Evolutionary conservation across 805 yeast species (phyloP).

Genomic region (Kuraishia ogatae): DNA sequence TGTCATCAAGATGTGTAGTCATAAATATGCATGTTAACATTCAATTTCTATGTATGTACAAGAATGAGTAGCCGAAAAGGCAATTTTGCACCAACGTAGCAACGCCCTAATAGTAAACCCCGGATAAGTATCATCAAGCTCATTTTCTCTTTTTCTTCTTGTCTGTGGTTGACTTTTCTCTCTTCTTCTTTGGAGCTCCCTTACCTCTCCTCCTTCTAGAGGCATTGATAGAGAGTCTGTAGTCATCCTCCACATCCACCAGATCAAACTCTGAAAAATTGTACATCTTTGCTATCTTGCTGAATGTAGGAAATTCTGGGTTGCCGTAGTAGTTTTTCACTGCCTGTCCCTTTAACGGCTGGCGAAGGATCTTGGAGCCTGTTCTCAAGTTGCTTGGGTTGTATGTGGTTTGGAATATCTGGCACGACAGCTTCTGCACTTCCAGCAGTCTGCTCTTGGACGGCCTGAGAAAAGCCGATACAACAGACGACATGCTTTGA

Average conservation of each 20-base stretch:
- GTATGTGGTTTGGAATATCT: conserved; percentile 60
- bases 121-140: neutral
- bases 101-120: too few species aligned
- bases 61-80: neutral
- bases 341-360: conserved; percentile 67
- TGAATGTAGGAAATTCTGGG: conserved; percentile 56
- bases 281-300: conserved; percentile 46
- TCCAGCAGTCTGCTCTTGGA: conserved; percentile 39
- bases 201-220: conserved; percentile 77
- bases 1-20: neutral
- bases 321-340: conserved; percentile 68
- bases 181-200: conserved; percentile 78
- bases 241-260: conserved; percentile 60
- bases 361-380: conserved; percentile 62
- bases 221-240: conserved; percentile 56
- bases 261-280: conserved; percentile 38
- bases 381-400: conserved; percentile 61
- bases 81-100: too few species aligned
- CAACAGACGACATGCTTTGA: neutral
- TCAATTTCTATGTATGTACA: neutral
- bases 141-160: conserved; percentile 27
- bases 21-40: neutral
- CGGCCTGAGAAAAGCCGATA: conserved; percentile 19
- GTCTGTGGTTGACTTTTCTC: conserved; percentile 31
- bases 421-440: conserved; percentile 51